Conservation (phyloP, 2,329 filamentous ascomycete genomes). For the Neonectria neomacrospora region DNA sequence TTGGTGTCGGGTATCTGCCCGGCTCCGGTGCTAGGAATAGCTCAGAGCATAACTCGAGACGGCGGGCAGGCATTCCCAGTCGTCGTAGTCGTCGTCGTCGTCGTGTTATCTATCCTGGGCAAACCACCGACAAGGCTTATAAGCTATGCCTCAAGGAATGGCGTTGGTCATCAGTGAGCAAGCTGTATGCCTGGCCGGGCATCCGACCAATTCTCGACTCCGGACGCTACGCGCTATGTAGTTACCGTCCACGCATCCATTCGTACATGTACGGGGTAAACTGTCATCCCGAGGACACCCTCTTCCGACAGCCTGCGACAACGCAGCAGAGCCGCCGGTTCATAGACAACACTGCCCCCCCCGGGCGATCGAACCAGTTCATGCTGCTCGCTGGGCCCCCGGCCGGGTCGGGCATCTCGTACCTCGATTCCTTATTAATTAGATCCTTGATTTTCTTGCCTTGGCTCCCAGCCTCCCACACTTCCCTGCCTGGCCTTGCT, state of each 20-base stretch:
- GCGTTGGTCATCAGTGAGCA: constrained; percentile 30
- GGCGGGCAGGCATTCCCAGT: constrained; percentile 41
- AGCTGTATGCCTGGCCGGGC: background rate
- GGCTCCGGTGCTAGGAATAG: constrained; percentile 36
- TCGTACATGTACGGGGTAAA: background rate
- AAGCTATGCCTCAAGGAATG: constrained; percentile 33
- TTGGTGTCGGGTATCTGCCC: constrained; percentile 27
- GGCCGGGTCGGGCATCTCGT: constrained; percentile 23
- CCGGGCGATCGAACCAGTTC: constrained; percentile 30
- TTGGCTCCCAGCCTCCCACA: background rate
- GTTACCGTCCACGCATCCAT: background rate
- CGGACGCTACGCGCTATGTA: background rate
- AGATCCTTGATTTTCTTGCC: constrained; percentile 1
- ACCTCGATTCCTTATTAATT: constrained; percentile 12
- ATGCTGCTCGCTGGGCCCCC: constrained; percentile 31
- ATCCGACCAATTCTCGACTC: background rate
- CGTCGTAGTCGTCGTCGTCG: constrained; percentile 28
- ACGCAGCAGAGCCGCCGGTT: constrained; percentile 35
- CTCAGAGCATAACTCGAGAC: constrained; percentile 28
- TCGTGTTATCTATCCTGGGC: constrained; percentile 30
- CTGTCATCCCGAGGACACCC: background rate
- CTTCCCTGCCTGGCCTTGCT: constrained; percentile 17
- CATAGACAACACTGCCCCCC: constrained; percentile 34
- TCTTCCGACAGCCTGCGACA: background rate
- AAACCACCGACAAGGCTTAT: constrained; percentile 24